Percentiles rank a stretch among this genome's conserved stretches.
Evolutionary conservation across 78 protist species (phyloP).

Genomic region (Dictyostelium citrinum): DNA sequence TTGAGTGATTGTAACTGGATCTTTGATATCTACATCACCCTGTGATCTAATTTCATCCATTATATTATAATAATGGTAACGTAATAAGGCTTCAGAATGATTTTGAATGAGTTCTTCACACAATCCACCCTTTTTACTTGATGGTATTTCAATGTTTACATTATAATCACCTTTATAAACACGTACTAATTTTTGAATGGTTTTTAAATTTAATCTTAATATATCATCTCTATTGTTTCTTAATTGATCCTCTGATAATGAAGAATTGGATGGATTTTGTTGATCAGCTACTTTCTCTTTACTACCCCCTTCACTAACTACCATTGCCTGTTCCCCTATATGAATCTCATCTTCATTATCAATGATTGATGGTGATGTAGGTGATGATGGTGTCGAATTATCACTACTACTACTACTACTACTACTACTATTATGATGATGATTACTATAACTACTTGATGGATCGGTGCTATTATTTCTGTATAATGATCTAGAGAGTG

Average conservation of each 20-base stretch:
- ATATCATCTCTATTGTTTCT: slow-evolving; percentile 3
- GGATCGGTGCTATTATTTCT: not conserved
- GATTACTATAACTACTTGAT: not conserved
- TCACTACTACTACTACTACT: not conserved
- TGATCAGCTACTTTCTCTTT: not conserved
- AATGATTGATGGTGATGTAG: not conserved
- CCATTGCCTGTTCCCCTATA: not conserved
- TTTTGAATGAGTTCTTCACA: slow-evolving; percentile 11
- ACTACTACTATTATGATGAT: not conserved
- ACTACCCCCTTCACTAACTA: not conserved
- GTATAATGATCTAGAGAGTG: not conserved
- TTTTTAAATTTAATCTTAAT: not conserved
- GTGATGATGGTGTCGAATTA: not conserved
- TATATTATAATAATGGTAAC: slow-evolving; percentile 2
- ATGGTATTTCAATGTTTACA: slow-evolving; percentile 24
- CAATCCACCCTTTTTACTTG: slow-evolving; percentile 9
- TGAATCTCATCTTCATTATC: not conserved
- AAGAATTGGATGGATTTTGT: not conserved
- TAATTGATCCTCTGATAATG: not conserved
- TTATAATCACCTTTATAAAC: slow-evolving; percentile 32
- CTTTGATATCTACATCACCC: not conserved
- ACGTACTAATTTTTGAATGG: slow-evolving; percentile 14
- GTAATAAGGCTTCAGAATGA: slow-evolving; percentile 7
- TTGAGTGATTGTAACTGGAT: not conserved
- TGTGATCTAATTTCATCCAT: not conserved